These are phyloP conservation scores for Podaxis mareebaensis DNA, from an alignment of 768 basidiomycete genomes.

Conservation along the genomic window DNA sequence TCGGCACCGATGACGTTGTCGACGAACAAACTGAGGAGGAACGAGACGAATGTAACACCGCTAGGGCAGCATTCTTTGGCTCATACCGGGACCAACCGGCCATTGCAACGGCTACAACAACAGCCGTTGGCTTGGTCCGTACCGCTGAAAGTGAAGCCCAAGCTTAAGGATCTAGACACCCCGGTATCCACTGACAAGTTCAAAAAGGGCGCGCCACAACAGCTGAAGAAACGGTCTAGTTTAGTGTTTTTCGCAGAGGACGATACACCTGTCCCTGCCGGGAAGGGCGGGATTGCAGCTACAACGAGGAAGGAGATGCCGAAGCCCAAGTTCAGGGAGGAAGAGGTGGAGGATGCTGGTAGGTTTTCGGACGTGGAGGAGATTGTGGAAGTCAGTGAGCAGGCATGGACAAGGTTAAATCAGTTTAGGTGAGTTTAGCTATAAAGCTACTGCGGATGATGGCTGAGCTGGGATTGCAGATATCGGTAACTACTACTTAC, in stretches of 20 bases:
- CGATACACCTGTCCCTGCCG: neutral
- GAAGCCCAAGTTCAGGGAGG: neutral
- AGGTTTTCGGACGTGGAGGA: constrained; percentile 16
- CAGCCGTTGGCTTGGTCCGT: neutral
- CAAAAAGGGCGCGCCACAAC: neutral
- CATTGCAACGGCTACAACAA: neutral
- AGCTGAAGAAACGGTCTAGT: constrained; percentile 4
- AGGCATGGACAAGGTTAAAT: constrained; percentile 17
- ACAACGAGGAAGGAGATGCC: neutral
- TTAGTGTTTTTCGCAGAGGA: constrained; percentile 8
- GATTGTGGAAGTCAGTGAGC: constrained; percentile 16
- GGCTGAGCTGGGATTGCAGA: neutral
- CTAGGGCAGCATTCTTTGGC: constrained; percentile 33
- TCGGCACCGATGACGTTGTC: constrained; percentile 25
- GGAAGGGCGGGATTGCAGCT: neutral
- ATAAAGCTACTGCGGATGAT: neutral
- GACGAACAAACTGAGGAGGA: constrained; percentile 34
- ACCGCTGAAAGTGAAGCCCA: neutral
- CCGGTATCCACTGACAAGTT: neutral
- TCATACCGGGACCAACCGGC: constrained; percentile 4
- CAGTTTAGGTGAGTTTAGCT: constrained; percentile 23
- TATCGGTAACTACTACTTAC: neutral
- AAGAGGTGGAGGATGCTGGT: neutral
- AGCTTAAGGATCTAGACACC: neutral
- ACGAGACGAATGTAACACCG: constrained; percentile 48